Percentiles rank a stretch among this genome's conserved stretches.
Evolutionary conservation across 257 asterid genomes (phyloP).

Genomic region (Thymus quinquecostatus): DNA sequence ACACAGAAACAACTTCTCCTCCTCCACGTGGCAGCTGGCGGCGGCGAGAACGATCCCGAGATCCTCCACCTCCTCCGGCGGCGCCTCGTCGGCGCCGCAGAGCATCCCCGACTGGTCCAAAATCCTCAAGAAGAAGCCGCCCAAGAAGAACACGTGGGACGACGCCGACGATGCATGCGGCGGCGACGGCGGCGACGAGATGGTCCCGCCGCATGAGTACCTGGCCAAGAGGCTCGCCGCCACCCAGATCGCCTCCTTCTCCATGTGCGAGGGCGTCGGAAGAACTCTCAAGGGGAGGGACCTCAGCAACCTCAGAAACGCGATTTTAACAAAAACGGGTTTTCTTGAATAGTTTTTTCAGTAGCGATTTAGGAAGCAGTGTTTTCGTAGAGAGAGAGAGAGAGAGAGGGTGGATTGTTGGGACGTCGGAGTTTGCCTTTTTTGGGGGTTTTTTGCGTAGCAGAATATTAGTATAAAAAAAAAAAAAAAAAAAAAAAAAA

Average conservation of each 20-base stretch:
- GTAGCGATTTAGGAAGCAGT: too few relatives aligned
- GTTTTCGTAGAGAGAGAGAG: too few relatives aligned
- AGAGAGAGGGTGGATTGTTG: too few relatives aligned
- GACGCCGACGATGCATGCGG: conserved; percentile 17
- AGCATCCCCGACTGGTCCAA: conserved; percentile 50
- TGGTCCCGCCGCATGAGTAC: conserved; percentile 65
- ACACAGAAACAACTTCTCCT: conserved; percentile 2
- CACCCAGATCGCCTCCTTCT: conserved; percentile 49
- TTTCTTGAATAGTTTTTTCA: conserved; percentile 49
- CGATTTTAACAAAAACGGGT: conserved; percentile 65
- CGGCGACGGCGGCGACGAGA: conserved; percentile 23
- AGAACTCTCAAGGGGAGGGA: conserved; percentile 81
- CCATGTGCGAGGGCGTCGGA: conserved; percentile 80
- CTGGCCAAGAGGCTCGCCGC: conserved; percentile 49
- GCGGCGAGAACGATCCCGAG: conserved; percentile 32
- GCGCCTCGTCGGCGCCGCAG: conserved; percentile 35
- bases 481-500: too few relatives aligned
- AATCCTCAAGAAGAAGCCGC: conserved; percentile 28
- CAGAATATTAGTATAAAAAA: too few relatives aligned
- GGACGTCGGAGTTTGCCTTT: too few relatives aligned
- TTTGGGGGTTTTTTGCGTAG: too few relatives aligned
- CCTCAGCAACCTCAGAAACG: conserved; percentile 56
- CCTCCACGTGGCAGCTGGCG: conserved; percentile 17
- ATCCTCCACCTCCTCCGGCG: conserved; percentile 26
- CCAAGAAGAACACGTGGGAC: conserved; percentile 33